Evolutionary conservation across 179 eudicot genomes (phyloP).

Genomic region (Beta corolliflora): DNA sequence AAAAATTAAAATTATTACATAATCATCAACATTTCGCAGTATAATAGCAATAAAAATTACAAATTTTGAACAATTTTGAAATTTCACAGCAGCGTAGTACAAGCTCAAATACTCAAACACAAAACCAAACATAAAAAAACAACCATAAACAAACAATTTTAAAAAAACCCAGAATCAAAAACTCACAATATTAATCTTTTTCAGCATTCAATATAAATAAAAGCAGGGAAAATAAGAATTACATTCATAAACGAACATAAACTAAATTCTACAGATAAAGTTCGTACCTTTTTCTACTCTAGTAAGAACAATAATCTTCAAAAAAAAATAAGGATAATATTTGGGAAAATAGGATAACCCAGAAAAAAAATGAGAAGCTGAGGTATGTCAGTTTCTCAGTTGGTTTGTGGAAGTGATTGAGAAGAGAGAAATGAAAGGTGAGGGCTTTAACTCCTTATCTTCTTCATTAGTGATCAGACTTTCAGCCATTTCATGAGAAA

Average conservation of each 20-base stretch:
- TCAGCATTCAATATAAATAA: neutral
- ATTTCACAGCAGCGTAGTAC: too few relatives aligned
- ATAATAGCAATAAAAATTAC: neutral
- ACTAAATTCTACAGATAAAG: neutral
- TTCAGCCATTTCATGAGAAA: too few relatives aligned
- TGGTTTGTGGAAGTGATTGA: slow-evolving; percentile 23
- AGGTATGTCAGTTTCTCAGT: slow-evolving; percentile 1
- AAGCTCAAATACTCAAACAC: neutral
- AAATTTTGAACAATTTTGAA: neutral
- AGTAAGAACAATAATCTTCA: neutral
- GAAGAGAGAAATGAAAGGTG: slow-evolving; percentile 64
- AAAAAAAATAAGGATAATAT: neutral
- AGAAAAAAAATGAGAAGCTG: slow-evolving; percentile 3
- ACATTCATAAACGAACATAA: neutral
- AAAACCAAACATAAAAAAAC: neutral
- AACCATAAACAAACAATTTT: slow-evolving; percentile 24
- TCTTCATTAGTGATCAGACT: slow-evolving; percentile 1
- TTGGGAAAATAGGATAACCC: slow-evolving; percentile 22
- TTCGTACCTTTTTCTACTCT: slow-evolving; percentile 10
- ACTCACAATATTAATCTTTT: neutral
- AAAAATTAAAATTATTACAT: neutral
- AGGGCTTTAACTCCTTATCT: slow-evolving; percentile 60
- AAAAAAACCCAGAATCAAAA: slow-evolving; percentile 22
- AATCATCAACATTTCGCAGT: neutral
- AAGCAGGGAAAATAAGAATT: neutral